phyloP scores from a whole-genome alignment of 192 early-diverging fungal species.

The Thoreauomyces humboldtii region DNA sequence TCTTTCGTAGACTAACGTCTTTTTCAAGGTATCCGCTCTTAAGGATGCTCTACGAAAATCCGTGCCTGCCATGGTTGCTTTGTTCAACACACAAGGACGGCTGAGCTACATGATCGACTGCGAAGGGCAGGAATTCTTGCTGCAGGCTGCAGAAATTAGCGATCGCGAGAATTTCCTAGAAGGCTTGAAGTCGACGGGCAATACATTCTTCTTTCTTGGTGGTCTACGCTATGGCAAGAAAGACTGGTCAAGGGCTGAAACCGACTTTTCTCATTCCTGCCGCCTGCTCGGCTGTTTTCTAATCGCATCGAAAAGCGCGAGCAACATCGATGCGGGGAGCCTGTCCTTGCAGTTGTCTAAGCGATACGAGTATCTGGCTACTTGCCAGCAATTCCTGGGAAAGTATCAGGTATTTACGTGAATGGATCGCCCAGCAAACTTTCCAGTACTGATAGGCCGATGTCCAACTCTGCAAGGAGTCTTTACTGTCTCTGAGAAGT shows the following conservation, averaged over 20 bases:
- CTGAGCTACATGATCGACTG: not conserved
- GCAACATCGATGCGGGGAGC: no score
- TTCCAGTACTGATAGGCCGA: no score
- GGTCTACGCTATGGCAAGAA: not conserved
- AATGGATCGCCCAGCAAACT: no score
- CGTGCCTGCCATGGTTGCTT: not conserved
- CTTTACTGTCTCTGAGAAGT: no score
- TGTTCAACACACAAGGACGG: not conserved
- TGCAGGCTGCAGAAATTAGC: not conserved
- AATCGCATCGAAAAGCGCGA: no score
- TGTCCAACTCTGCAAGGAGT: no score
- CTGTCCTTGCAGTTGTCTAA: not conserved
- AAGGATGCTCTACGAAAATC: no score
- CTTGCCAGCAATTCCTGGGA: no score
- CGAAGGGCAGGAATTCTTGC: not conserved
- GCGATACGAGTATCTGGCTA: slow-evolving; percentile 4
- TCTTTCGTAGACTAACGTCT: no score
- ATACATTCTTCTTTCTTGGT: slow-evolving; percentile 1
- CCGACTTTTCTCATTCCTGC: not conserved
- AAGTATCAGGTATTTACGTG: no score
- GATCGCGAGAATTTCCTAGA: not conserved
- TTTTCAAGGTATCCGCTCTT: no score
- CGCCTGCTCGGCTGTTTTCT: not conserved
- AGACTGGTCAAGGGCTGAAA: not conserved
- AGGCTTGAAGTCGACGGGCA: not conserved